phyloP scores from a whole-genome alignment of 2,329 filamentous ascomycete species.

The Tolypocladium album region DNA sequence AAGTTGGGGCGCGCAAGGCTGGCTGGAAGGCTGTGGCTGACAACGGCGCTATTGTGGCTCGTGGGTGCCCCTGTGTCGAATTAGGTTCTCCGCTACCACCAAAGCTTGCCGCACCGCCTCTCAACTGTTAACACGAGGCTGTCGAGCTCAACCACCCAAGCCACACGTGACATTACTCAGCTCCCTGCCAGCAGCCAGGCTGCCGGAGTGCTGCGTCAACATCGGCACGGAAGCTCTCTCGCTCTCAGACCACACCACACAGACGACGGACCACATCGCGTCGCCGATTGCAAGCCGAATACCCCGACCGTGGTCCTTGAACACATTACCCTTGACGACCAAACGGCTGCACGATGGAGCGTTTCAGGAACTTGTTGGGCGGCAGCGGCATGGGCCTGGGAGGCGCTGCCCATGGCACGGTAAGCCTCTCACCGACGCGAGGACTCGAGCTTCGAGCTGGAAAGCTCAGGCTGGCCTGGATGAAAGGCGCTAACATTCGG shows the following conservation, averaged over 20 bases:
- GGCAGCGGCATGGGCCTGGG: conserved; percentile 61
- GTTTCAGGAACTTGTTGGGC: conserved; percentile 80
- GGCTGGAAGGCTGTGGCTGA: neutral
- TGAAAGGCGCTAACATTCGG: neutral
- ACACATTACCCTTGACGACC: neutral
- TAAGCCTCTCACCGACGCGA: conserved; percentile 15
- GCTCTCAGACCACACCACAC: neutral
- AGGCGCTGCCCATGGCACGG: conserved; percentile 29
- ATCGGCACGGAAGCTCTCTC: neutral
- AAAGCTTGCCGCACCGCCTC: neutral
- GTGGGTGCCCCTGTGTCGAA: neutral
- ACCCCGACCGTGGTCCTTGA: neutral
- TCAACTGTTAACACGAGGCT: neutral
- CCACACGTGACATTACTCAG: conserved; percentile 10
- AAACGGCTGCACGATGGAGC: conserved; percentile 59
- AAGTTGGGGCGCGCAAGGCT: conserved; percentile 14
- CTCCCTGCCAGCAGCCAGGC: conserved; percentile 1
- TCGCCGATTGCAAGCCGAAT: neutral
- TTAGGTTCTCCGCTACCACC: neutral
- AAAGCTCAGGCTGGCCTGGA: neutral
- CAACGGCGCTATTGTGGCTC: neutral
- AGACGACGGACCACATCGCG: neutral
- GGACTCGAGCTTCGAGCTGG: neutral
- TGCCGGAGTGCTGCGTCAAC: conserved; percentile 1
- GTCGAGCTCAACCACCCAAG: neutral